Percentiles rank a stretch among this genome's conserved stretches.
Conservation (phyloP, 2,329 filamentous ascomycete species). For the Gaeumannomyces tritici region DNA sequence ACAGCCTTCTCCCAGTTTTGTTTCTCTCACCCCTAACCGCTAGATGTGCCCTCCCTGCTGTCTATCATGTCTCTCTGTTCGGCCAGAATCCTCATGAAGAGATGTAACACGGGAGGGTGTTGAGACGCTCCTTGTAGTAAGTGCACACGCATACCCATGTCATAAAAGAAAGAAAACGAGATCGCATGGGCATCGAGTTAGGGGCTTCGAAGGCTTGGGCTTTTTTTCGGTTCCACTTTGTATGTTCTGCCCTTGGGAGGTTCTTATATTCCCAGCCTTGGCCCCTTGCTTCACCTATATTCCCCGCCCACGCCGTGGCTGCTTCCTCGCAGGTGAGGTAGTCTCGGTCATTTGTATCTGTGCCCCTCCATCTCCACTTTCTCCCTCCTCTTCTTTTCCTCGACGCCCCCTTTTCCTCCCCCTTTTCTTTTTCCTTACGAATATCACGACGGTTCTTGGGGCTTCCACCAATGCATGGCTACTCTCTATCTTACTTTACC, state of each 20-base stretch:
- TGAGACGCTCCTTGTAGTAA: not conserved
- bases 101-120: not conserved
- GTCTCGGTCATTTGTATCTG: too few relatives aligned
- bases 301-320: not conserved
- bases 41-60: not conserved
- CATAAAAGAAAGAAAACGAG: not conserved
- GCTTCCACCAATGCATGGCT: not conserved
- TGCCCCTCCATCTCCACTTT: not conserved
- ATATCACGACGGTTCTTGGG: not conserved
- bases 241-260: not conserved
- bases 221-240: not conserved
- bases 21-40: too few relatives aligned
- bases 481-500: not conserved
- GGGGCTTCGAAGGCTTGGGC: not conserved
- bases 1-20: not conserved
- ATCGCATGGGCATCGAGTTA: not conserved
- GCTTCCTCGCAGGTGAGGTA: too few relatives aligned
- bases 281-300: not conserved
- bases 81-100: not conserved
- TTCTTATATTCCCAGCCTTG: not conserved
- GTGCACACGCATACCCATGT: not conserved
- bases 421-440: not conserved
- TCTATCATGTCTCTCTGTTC: not conserved
- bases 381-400: not conserved
- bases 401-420: too few relatives aligned